Evolutionary conservation across 2,329 filamentous ascomycete genomes (phyloP).

Genomic region (Drechmeria coniospora): DNA sequence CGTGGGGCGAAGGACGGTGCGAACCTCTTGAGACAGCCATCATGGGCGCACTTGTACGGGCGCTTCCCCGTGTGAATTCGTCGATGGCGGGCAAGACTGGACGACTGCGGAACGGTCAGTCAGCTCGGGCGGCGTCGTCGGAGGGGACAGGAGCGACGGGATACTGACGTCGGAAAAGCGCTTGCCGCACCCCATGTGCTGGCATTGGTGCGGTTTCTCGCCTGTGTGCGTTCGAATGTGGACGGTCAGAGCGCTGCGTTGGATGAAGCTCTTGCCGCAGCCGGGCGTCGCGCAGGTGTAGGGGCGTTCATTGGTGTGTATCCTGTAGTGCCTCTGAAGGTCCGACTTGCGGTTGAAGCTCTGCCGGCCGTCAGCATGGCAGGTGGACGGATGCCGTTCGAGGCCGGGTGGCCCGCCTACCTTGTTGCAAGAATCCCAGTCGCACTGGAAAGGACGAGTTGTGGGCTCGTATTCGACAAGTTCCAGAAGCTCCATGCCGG

Average conservation of each 20-base stretch:
- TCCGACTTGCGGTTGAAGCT: slow-evolving; percentile 61
- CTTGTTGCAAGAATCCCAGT: slow-evolving; percentile 47
- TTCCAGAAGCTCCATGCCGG: slow-evolving; percentile 46
- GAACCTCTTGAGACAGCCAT: slow-evolving; percentile 47
- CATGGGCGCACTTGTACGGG: slow-evolving; percentile 47
- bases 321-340: slow-evolving; percentile 53
- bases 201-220: slow-evolving; percentile 56
- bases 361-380: slow-evolving; percentile 19
- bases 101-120: slow-evolving; percentile 31
- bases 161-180: slow-evolving; percentile 53
- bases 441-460: slow-evolving; percentile 47
- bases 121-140: too few relatives aligned
- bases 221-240: slow-evolving; percentile 57
- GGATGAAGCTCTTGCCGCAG: slow-evolving; percentile 57
- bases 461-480: slow-evolving; percentile 48
- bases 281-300: slow-evolving; percentile 44
- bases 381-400: not conserved
- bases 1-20: not conserved
- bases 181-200: slow-evolving; percentile 50
- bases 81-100: slow-evolving; percentile 48
- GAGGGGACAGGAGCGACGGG: not conserved
- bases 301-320: slow-evolving; percentile 56
- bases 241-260: slow-evolving; percentile 53
- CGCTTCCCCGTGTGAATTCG: slow-evolving; percentile 52
- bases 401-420: slow-evolving; percentile 26